Percentiles rank a stretch among this genome's conserved stretches.
phyloP scores from a whole-genome alignment of 2,329 filamentous ascomycete species.

The Purpureocillium takamizusanense region DNA sequence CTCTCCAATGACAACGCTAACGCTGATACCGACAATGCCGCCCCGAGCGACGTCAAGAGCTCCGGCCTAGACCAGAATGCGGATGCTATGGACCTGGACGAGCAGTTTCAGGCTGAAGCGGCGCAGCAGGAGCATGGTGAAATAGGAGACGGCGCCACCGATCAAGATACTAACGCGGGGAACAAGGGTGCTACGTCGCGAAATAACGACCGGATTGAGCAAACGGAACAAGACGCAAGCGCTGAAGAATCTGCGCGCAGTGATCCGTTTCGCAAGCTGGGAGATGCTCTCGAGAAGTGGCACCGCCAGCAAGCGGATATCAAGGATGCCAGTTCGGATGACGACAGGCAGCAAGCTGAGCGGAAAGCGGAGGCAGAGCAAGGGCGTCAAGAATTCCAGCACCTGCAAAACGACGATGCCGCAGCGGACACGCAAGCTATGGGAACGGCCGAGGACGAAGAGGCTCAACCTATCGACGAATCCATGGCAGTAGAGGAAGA shows the following conservation, averaged over 20 bases:
- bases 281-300: constrained; percentile 87
- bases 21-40: constrained; percentile 51
- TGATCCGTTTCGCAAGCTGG: constrained; percentile 87
- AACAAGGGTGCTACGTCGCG: constrained; percentile 49
- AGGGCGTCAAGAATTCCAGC: constrained; percentile 80
- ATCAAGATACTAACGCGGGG: constrained; percentile 54
- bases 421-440: constrained; percentile 84
- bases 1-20: constrained; percentile 37
- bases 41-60: constrained; percentile 54
- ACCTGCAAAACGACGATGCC: constrained; percentile 75
- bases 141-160: constrained; percentile 54
- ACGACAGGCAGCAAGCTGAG: constrained; percentile 38
- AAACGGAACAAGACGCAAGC: constrained; percentile 33
- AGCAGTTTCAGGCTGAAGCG: constrained; percentile 49
- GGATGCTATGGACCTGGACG: constrained; percentile 52
- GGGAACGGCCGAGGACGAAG: constrained; percentile 79
- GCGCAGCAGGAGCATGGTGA: constrained; percentile 59
- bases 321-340: constrained; percentile 41
- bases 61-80: constrained; percentile 58
- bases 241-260: constrained; percentile 34
- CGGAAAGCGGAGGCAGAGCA: constrained; percentile 54
- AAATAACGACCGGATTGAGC: constrained; percentile 38
- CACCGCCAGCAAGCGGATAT: constrained; percentile 85
- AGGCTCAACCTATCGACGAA: constrained; percentile 77
- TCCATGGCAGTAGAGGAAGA: constrained; percentile 77